A percentile compares a stretch with the other conserved stretches of the same genome.
Evolutionary conservation across 73 alveolate species (phyloP).

Genomic region (Breviolum minutum): DNA sequence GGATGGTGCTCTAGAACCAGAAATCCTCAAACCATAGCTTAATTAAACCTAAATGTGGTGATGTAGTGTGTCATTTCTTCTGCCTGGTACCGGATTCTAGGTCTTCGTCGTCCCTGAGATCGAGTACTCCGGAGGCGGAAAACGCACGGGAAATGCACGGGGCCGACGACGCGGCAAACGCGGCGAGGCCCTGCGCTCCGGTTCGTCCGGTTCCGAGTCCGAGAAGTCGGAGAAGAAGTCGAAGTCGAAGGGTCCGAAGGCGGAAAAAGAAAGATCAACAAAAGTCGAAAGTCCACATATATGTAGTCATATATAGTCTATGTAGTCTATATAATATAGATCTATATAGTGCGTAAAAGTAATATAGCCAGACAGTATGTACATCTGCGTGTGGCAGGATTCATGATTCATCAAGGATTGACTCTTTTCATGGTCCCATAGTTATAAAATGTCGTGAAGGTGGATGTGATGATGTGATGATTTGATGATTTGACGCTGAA

Average conservation of each 20-base stretch:
- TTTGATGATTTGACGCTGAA: neutral
- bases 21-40: too few species aligned
- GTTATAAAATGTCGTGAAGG: too few species aligned
- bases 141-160: too few species aligned
- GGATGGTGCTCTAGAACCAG: too few species aligned
- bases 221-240: neutral
- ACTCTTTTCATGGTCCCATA: too few species aligned
- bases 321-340: neutral
- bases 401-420: neutral
- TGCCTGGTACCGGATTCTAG: neutral
- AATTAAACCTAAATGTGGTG: too few species aligned
- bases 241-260: neutral
- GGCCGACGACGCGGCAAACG: neutral
- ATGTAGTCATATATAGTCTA: too few species aligned
- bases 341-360: neutral
- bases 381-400: neutral
- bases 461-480: too few species aligned
- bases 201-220: neutral
- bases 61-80: too few species aligned
- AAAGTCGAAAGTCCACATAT: neutral
- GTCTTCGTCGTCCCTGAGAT: slow-evolving; percentile 12
- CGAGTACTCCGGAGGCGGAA: slow-evolving; percentile 8
- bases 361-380: too few species aligned
- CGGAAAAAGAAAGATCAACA: neutral
- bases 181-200: slow-evolving; percentile 24